Percentiles rank a stretch among this genome's conserved stretches.
Conservation (phyloP, 228 moss, liverwort and hornwort genomes). For the Sphagnum magellanicum region DNA sequence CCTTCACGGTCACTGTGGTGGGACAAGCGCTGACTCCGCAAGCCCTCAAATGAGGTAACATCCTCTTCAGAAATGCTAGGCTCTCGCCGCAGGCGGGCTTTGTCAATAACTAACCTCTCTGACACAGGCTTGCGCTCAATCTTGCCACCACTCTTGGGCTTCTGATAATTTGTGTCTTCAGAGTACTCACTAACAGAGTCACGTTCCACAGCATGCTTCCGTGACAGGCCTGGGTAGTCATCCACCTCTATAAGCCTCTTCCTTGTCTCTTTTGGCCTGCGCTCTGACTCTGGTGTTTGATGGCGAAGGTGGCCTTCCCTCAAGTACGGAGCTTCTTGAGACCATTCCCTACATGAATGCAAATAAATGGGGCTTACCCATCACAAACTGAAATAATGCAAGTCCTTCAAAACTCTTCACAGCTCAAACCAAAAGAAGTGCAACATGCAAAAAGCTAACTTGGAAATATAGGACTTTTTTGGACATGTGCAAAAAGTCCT, state of each 20-base stretch:
- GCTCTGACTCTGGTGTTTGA: constrained; percentile 71
- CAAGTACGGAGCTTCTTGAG: constrained; percentile 58
- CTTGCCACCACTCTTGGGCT: constrained; percentile 46
- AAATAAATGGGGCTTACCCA: too few relatives aligned
- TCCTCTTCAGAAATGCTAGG: constrained; percentile 70
- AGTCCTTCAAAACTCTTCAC: too few relatives aligned
- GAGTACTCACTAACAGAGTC: constrained; percentile 67
- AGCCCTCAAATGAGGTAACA: constrained; percentile 61
- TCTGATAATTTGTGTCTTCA: constrained; percentile 67
- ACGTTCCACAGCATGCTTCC: constrained; percentile 59
- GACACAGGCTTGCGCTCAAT: constrained; percentile 49
- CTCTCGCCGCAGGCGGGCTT: constrained; percentile 45
- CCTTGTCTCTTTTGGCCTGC: constrained; percentile 54
- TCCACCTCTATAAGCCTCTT: constrained; percentile 58
- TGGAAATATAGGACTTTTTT: too few relatives aligned
- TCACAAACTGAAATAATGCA: too few relatives aligned
- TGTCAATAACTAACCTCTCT: constrained; percentile 42
- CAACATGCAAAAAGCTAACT: too few relatives aligned
- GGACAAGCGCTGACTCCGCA: constrained; percentile 40
- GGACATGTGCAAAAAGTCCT: too few relatives aligned
- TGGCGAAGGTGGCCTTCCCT: constrained; percentile 59
- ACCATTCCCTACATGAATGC: constrained; percentile 60
- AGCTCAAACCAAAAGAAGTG: too few relatives aligned
- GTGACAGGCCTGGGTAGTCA: constrained; percentile 27
- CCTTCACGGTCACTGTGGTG: constrained; percentile 33